Evolutionary conservation across 2,329 filamentous ascomycete genomes (phyloP).

Genomic region (Dothideomycetes sp.): DNA sequence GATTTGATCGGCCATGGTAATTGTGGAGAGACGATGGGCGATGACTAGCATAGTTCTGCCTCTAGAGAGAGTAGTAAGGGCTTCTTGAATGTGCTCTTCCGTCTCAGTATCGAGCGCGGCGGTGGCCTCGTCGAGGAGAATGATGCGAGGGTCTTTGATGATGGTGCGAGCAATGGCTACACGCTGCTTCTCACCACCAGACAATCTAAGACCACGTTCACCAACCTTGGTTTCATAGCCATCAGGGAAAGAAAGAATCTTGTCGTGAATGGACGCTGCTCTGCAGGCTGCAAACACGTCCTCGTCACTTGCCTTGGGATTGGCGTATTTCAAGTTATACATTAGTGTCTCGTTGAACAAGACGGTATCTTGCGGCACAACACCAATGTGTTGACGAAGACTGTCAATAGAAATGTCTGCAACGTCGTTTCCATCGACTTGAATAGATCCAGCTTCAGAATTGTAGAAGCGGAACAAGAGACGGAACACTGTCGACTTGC

Average conservation of each 20-base stretch:
- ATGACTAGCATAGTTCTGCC: conserved; percentile 93
- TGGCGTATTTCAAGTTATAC: conserved; percentile 90
- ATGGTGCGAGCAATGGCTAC: conserved; percentile 91
- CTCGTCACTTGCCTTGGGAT: conserved; percentile 68
- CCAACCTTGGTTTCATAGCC: conserved; percentile 84
- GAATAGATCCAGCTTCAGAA: conserved; percentile 65
- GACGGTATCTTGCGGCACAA: conserved; percentile 93
- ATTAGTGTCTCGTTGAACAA: conserved; percentile 90
- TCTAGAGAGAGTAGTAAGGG: conserved; percentile 68
- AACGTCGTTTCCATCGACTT: conserved; percentile 76
- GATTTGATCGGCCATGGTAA: conserved; percentile 48
- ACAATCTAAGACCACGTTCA: conserved; percentile 76
- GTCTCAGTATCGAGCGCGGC: conserved; percentile 87
- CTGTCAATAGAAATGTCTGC: conserved; percentile 86
- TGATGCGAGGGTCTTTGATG: conserved; percentile 82
- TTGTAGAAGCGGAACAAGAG: conserved; percentile 97
- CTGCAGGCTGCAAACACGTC: conserved; percentile 74
- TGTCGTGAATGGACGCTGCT: conserved; percentile 86
- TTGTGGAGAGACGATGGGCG: conserved; percentile 58
- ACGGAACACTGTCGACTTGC: conserved; percentile 93
- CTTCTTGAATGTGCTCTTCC: conserved; percentile 84
- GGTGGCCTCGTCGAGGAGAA: conserved; percentile 87
- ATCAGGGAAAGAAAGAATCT: conserved; percentile 81
- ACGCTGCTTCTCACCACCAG: conserved; percentile 86
- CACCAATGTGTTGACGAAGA: conserved; percentile 81